Evolutionary conservation across 208 protist genomes (phyloP).

Genomic region (Trypanosoma lewisi): DNA sequence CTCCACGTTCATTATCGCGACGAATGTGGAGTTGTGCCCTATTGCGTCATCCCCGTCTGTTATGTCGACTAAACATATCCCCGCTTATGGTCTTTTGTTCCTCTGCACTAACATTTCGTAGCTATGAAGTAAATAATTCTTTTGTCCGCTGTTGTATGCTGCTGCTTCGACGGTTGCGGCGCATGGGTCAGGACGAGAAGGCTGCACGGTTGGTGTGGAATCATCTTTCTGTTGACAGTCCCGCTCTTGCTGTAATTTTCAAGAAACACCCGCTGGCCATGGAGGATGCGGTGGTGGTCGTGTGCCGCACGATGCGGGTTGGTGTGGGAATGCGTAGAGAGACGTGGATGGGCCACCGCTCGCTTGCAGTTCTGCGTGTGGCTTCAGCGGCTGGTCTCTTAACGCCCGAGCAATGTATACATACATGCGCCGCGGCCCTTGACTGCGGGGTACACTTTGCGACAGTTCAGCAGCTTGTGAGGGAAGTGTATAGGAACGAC

Average conservation of each 20-base stretch:
- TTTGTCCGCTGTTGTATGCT: conserved; percentile 34
- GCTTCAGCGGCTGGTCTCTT: conserved; percentile 13
- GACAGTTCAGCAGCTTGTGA: conserved; percentile 36
- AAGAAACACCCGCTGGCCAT: conserved; percentile 17
- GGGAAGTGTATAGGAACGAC: conserved; percentile 28
- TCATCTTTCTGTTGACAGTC: conserved; percentile 42
- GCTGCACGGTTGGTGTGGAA: conserved; percentile 67
- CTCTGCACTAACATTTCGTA: conserved; percentile 41
- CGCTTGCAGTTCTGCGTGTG: conserved; percentile 42
- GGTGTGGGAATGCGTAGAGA: conserved; percentile 12
- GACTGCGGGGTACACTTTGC: conserved; percentile 58
- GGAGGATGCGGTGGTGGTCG: conserved; percentile 28
- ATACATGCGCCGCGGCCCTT: conserved; percentile 44
- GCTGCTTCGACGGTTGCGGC: conserved; percentile 31
- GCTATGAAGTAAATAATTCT: conserved; percentile 16
- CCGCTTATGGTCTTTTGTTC: conserved; percentile 29
- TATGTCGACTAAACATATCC: conserved; percentile 35
- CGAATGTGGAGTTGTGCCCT: conserved; percentile 23
- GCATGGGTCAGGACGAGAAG: conserved; percentile 23
- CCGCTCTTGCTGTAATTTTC: conserved; percentile 20
- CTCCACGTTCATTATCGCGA: conserved; percentile 16
- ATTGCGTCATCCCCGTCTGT: conserved; percentile 33
- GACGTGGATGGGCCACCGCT: conserved; percentile 62
- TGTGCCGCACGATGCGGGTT: conserved; percentile 44
- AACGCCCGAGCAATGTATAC: conserved; percentile 47